Evolutionary conservation across 257 asterid genomes (phyloP).

Genomic region (Dorcoceras hygrometricum): DNA sequence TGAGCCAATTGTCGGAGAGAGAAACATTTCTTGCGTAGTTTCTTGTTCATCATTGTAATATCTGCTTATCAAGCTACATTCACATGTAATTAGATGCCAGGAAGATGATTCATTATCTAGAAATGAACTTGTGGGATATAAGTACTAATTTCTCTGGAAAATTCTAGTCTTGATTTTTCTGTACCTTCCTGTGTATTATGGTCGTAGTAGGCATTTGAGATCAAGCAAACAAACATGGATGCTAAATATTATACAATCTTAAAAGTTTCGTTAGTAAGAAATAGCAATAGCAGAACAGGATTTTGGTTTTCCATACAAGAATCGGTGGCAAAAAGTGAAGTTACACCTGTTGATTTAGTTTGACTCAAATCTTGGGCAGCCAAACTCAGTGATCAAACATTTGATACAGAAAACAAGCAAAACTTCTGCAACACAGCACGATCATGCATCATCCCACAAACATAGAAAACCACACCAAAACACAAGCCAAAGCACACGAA

Average conservation of each 20-base stretch:
- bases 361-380: not conserved
- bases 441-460: not conserved
- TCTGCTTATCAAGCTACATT: constrained; percentile 1
- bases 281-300: not conserved
- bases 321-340: no score
- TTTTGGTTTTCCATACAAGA: no score
- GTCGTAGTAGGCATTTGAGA: not conserved
- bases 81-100: constrained; percentile 23
- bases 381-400: not conserved
- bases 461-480: not conserved
- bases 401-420: not conserved
- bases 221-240: not conserved
- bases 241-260: not conserved
- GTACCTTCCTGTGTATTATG: not conserved
- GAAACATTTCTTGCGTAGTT: not conserved
- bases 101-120: not conserved
- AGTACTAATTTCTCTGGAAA: not conserved
- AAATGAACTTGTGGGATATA: not conserved
- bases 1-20: not conserved
- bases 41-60: not conserved
- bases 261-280: no score
- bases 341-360: no score
- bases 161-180: not conserved
- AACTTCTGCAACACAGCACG: not conserved
- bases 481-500: not conserved